Conservation (phyloP, 2,329 filamentous ascomycete genomes). For the Cordyceps fumosorosea region DNA sequence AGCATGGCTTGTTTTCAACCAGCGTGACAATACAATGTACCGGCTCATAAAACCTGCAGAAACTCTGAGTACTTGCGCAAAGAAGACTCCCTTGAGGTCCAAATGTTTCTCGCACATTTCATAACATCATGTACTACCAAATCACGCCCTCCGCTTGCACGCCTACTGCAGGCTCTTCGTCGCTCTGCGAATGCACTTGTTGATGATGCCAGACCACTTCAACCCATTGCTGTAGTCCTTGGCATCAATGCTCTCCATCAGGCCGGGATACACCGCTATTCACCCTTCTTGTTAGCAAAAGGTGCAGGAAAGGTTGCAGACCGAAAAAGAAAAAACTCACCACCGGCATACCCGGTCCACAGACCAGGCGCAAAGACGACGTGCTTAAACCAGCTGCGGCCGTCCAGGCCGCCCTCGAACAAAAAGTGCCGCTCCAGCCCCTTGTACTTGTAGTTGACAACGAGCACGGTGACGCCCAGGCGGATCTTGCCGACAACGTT, state of each 20-base stretch:
- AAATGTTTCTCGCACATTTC: background rate
- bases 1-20: too few relatives aligned
- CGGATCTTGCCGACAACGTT: constrained; percentile 61
- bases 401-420: constrained; percentile 68
- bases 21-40: background rate
- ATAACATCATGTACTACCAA: background rate
- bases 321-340: constrained; percentile 33
- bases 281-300: constrained; percentile 5
- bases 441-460: constrained; percentile 77
- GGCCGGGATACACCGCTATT: constrained; percentile 54
- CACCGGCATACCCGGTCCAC: constrained; percentile 86
- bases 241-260: constrained; percentile 55
- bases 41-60: background rate
- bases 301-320: background rate
- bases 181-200: constrained; percentile 42
- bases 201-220: constrained; percentile 55
- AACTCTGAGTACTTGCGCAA: background rate
- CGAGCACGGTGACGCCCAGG: constrained; percentile 56
- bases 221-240: constrained; percentile 51
- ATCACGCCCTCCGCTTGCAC: background rate
- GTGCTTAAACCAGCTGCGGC: constrained; percentile 85
- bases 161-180: constrained; percentile 29
- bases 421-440: constrained; percentile 74
- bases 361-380: constrained; percentile 86
- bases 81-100: background rate